Percentiles rank a stretch among this genome's conserved stretches.
Conservation (phyloP, 225 moss, liverwort and hornwort genomes). For the Anthoceros angustus region DNA sequence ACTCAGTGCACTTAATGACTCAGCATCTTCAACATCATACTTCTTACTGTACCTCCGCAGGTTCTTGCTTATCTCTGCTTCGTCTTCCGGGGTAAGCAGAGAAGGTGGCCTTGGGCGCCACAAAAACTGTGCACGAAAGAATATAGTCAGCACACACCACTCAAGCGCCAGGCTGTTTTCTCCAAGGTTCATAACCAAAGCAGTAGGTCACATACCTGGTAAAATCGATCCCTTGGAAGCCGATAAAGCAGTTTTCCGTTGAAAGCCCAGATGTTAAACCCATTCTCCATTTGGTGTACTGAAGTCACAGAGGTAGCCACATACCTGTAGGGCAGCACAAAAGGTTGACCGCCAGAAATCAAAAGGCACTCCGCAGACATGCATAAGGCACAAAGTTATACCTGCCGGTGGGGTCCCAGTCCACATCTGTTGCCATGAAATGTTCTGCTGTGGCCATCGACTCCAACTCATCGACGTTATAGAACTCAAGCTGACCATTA, state of each 20-base stretch:
- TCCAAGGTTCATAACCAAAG: neutral
- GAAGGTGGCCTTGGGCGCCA: slow-evolving; percentile 96
- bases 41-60: slow-evolving; percentile 76
- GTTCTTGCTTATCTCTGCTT: slow-evolving; percentile 66
- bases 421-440: slow-evolving; percentile 99
- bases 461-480: slow-evolving; percentile 92
- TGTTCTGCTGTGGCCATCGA: slow-evolving; percentile 99
- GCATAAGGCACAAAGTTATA: slow-evolving; percentile 11
- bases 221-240: slow-evolving; percentile 78
- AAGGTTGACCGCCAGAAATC: neutral
- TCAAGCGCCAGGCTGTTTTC: neutral
- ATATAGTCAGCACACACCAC: neutral
- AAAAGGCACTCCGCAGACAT: neutral
- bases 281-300: slow-evolving; percentile 99
- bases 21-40: slow-evolving; percentile 71
- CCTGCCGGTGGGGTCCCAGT: slow-evolving; percentile 99
- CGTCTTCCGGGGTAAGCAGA: slow-evolving; percentile 53
- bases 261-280: slow-evolving; percentile 97
- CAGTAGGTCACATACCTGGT: slow-evolving; percentile 40
- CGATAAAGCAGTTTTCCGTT: slow-evolving; percentile 87
- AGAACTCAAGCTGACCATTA: slow-evolving; percentile 98
- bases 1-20: slow-evolving; percentile 24
- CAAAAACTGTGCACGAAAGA: slow-evolving; percentile 42
- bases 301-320: slow-evolving; percentile 90
- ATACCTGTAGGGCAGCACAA: slow-evolving; percentile 31